Evolutionary conservation across 352 stramenopile genomes (phyloP), one percentile per base, ranked within the genome.

Genomic region (Pythium guiyangense): DNA sequence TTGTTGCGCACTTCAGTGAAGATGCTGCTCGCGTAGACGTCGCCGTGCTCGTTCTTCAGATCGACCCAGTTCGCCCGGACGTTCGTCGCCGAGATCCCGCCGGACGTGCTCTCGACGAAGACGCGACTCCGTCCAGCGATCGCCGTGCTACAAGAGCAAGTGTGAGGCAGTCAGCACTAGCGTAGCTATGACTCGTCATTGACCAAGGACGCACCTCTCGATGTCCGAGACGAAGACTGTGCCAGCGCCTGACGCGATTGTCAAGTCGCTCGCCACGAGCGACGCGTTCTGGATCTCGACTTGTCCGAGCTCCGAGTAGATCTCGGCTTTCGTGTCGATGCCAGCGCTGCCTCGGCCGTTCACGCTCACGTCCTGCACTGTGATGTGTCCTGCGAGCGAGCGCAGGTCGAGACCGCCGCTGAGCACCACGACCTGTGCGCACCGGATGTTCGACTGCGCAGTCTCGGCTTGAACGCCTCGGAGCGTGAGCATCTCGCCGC

Each of bases 1-100:
- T 22, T 22, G 6, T 8, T 26, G 25, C 57, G 35, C 60, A 87
- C 77, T 59, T 70, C 63, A 2, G 73, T 73, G 26, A 67, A 45
- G 17, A 88, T 45, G 2, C 62, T 60, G 4, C 52, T 63, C 15
- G 60, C 73, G 26, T 62, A 66, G 39, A 92, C 72, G 22, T 73
- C 68, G 17, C 82, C 82, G 20, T 71, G 57, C 17, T 61, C 62
- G 42, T 58, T 88, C 34, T 64, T 61, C 15, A 92, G 29, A n/a
- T 74, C 56, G 44, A 92, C 60, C 77, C 79, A 89, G 25, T 92
- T 89, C 17, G 76, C 73, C 18, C 57, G 55, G 37, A 92, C 31
- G 20, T 63, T 49, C 15, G 67, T 60, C 17, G 68, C 64, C 15
- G 68, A 75, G 57, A 92, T 75, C 0, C 63, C 66, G 2, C 79